Evolutionary conservation across 176 grass and related monocot species (phyloP), one percentile per base, ranked within the genome.

Genomic region (Ensete ventricosum): DNA sequence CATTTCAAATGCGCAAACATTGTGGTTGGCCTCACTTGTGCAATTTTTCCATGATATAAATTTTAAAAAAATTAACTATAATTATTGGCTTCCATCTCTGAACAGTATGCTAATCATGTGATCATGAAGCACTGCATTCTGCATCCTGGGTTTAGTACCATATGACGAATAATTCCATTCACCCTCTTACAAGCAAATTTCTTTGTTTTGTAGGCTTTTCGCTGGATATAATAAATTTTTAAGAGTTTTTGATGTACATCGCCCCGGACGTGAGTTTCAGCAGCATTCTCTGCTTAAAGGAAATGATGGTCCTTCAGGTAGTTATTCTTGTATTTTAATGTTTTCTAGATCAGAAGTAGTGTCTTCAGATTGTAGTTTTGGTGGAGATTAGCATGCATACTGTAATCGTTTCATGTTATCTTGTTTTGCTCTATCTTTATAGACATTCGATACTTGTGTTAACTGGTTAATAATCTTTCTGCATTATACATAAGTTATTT

Each of bases 151-250:
- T 70, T 14, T 20, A 5, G 19, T 79, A 76, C 71, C 75, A 27
- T 77, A 49, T 60, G 27, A 1, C 11, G 1, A 17, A n/a, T 74
- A 79, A 48, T 69, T 9, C 9, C 27, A 19, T 50, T 52, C 51
- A 1, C 51, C 11, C 4, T 29, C 34, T 10, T 16, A 29, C 12
- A 27, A 24, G 5, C 27, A 26, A 29, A 20, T 21, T 25, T 55
- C 83, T 52, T 53, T 89, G 62, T 79, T 85, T 24, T 72, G 58
- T 76, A 99, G 95, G 85, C 86, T 99, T 66, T 98, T 89, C 89
- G 95, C 95, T 87, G 95, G 95, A 84, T 98, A 91, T 78, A 91
- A 99, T 66, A 99, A 94, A 87, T 54, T 74, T 50, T 87, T 99
- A 57, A 85, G 95, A 87, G 82, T 99, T 24, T 99, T 99, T 86